These are phyloP conservation scores for Micractinium conductrix DNA, from an alignment of 139 green algal genomes.

Conservation along the genomic window DNA sequence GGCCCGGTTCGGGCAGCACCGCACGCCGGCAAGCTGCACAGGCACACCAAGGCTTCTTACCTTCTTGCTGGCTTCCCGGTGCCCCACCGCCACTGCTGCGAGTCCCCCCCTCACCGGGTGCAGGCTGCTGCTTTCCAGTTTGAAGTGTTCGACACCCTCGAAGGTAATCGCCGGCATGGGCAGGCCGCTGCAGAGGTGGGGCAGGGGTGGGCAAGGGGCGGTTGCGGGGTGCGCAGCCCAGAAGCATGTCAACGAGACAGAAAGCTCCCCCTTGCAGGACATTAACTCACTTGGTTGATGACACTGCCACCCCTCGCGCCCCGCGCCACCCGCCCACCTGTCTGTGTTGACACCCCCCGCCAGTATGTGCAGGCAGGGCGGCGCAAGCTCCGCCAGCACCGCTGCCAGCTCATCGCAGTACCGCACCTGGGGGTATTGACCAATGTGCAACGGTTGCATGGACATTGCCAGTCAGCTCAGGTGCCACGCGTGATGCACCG, in stretches of 20 bases:
- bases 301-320: background rate
- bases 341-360: conserved; percentile 76
- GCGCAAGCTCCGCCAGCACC: conserved; percentile 51
- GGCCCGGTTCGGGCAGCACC: too few relatives aligned
- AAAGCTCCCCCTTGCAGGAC: background rate
- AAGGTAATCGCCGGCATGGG: conserved; percentile 53
- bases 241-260: background rate
- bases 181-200: conserved; percentile 41
- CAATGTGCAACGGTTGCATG: too few relatives aligned
- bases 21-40: too few relatives aligned
- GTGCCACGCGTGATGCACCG: too few relatives aligned
- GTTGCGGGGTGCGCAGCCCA: background rate
- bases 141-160: conserved; percentile 61
- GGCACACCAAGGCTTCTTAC: background rate
- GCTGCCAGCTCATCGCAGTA: conserved; percentile 83
- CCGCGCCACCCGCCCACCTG: conserved; percentile 42
- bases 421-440: too few relatives aligned
- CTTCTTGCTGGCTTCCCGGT: too few relatives aligned
- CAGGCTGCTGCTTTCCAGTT: conserved; percentile 49
- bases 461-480: too few relatives aligned
- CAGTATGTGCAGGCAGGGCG: conserved; percentile 73
- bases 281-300: background rate
- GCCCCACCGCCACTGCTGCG: too few relatives aligned
- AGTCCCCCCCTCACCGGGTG: conserved; percentile 31
- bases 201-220: background rate